These are phyloP conservation scores for Sugiyamaella japonica DNA, from an alignment of 1,139 yeast species.

Conservation along the genomic window DNA sequence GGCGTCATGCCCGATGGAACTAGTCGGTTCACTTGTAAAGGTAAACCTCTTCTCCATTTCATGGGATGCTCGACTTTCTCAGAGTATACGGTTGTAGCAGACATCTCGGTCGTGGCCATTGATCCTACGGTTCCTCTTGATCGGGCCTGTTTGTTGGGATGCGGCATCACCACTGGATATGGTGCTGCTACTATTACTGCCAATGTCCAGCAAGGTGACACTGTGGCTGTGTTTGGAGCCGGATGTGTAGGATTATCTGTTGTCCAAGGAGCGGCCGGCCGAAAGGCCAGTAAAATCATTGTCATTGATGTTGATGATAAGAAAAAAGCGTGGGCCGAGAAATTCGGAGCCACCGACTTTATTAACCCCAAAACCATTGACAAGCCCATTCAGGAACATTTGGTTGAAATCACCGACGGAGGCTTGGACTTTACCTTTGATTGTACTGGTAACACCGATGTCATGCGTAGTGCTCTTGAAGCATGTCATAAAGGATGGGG, in stretches of 20 bases:
- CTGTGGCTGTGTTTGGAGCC: conserved; percentile 94
- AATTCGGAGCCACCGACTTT: conserved; percentile 95
- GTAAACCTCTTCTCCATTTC: conserved; percentile 80
- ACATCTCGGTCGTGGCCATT: conserved; percentile 94
- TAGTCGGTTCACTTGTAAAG: conserved; percentile 75
- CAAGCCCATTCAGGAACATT: conserved; percentile 74
- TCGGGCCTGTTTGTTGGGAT: conserved; percentile 88
- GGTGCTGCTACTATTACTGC: conserved; percentile 98
- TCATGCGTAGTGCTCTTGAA: conserved; percentile 94
- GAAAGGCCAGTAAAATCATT: conserved; percentile 79
- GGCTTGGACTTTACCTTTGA: conserved; percentile 95
- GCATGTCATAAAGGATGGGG: conserved; percentile 99
- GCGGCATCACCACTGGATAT: conserved; percentile 98
- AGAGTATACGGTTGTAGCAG: conserved; percentile 96
- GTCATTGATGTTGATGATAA: conserved; percentile 83
- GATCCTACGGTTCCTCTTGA: conserved; percentile 81
- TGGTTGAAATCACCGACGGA: conserved; percentile 90
- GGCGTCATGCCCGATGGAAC: conserved; percentile 98
- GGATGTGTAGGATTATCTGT: conserved; percentile 97
- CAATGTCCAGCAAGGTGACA: conserved; percentile 86
- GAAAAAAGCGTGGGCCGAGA: conserved; percentile 80
- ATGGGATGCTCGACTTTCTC: conserved; percentile 98
- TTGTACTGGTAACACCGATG: conserved; percentile 94
- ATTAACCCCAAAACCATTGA: conserved; percentile 77
- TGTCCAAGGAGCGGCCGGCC: conserved; percentile 86